A percentile compares a stretch with the other conserved stretches of the same genome.
Evolutionary conservation across 306 rosid genomes (phyloP).

Genomic region (Lathyrus aphaca): DNA sequence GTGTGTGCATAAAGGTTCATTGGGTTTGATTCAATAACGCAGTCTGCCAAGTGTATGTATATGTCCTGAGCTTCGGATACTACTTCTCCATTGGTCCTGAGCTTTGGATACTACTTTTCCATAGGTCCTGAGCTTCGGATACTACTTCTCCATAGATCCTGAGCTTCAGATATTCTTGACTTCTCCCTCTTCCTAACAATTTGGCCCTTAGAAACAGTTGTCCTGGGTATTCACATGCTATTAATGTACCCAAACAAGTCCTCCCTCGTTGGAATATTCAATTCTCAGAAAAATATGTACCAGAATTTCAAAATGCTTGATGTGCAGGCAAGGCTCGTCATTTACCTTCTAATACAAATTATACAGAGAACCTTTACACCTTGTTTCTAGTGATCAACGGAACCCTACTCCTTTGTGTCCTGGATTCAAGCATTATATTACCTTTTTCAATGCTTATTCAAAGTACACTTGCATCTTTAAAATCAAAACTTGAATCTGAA

Average conservation of each 20-base stretch:
- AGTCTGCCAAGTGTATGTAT: not conserved
- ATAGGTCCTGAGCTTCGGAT: slow-evolving; percentile 6
- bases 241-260: slow-evolving; percentile 2
- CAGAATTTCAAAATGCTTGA: slow-evolving; percentile 4
- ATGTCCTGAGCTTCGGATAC: slow-evolving; percentile 13
- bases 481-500: not conserved
- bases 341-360: not conserved
- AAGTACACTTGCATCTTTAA: not conserved
- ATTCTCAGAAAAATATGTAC: not conserved
- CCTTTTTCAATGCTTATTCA: not conserved
- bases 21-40: slow-evolving; percentile 15
- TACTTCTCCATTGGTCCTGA: not conserved
- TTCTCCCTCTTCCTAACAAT: not conserved
- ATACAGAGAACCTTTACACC: not conserved
- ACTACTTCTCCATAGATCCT: not conserved
- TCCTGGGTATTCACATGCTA: not conserved
- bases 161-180: slow-evolving; percentile 13
- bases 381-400: not conserved
- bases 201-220: not conserved
- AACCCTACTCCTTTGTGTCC: not conserved
- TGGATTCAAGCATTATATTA: not conserved
- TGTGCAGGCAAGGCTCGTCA: not conserved
- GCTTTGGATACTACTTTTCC: no score
- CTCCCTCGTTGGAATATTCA: not conserved
- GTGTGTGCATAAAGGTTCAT: not conserved